These are phyloP conservation scores for Tulasnella sp. DNA, from an alignment of 768 basidiomycete genomes.

Conservation along the genomic window DNA sequence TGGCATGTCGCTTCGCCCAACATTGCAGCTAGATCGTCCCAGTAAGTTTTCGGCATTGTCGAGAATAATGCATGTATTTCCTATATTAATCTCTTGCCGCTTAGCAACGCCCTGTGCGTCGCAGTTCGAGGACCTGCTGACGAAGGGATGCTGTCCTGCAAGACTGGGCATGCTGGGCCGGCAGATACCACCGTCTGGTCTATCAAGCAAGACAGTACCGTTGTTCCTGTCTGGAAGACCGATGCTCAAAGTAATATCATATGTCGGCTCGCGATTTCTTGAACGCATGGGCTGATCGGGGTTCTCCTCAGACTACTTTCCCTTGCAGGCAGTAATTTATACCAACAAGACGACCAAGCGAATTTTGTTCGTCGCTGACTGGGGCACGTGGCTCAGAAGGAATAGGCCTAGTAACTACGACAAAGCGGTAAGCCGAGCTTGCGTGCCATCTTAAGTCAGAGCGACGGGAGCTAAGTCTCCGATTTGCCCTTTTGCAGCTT, in stretches of 20 bases:
- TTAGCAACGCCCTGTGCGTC: not conserved
- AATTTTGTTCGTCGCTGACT: not conserved
- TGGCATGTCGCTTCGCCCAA: not conserved
- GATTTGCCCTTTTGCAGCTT: not conserved
- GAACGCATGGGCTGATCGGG: not conserved
- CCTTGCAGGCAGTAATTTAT: not conserved
- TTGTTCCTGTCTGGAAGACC: not conserved
- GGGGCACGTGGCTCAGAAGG: not conserved
- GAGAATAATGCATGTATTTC: not conserved
- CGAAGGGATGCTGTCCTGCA: not conserved
- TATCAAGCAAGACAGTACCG: not conserved
- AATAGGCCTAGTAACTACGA: not conserved
- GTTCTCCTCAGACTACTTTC: not conserved
- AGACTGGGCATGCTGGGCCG: not conserved
- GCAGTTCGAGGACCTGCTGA: not conserved
- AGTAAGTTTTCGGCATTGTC: not conserved
- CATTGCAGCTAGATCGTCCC: not conserved
- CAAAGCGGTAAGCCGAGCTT: not conserved
- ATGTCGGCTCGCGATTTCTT: not conserved
- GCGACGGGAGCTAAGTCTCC: not conserved
- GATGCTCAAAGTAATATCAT: not conserved
- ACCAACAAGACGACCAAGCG: not conserved
- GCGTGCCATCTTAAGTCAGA: not conserved
- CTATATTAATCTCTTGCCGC: not conserved
- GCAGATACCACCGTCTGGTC: not conserved